phyloP scores from a whole-genome alignment of 768 basidiomycete genomes.

The Rhodotorula kratochvilovae region DNA sequence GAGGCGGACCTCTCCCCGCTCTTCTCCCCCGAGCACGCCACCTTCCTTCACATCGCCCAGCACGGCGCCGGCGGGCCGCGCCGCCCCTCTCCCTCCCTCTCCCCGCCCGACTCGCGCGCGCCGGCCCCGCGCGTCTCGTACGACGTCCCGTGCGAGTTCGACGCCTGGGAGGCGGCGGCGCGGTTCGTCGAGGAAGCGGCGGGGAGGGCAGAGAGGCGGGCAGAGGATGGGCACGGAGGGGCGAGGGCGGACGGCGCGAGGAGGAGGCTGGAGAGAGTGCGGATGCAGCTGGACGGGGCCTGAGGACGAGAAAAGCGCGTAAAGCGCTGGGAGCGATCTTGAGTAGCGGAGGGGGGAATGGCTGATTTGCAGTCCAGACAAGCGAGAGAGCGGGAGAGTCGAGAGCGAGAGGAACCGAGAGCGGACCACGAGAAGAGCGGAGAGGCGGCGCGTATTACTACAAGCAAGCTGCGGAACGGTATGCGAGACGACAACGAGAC shows the following conservation, averaged over 20 bases:
- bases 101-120: background rate
- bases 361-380: too few relatives aligned
- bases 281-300: background rate
- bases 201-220: too few relatives aligned
- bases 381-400: too few relatives aligned
- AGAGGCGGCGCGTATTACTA: too few relatives aligned
- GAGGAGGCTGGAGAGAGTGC: background rate
- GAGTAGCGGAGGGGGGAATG: too few relatives aligned
- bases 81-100: background rate
- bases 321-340: too few relatives aligned
- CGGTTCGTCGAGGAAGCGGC: background rate
- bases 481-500: too few relatives aligned
- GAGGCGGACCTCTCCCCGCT: background rate
- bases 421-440: too few relatives aligned
- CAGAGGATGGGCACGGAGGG: background rate
- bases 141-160: slow-evolving; percentile 16
- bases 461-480: too few relatives aligned
- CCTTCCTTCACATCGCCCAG: background rate
- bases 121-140: background rate
- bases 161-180: background rate
- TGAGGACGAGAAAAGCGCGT: too few relatives aligned
- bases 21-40: slow-evolving; percentile 6
- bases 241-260: background rate
- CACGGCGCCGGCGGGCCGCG: slow-evolving; percentile 5
- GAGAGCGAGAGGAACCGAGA: too few relatives aligned